These are phyloP conservation scores for Populus davidiana DNA, from an alignment of 345 rosid genomes.

Conservation along the genomic window DNA sequence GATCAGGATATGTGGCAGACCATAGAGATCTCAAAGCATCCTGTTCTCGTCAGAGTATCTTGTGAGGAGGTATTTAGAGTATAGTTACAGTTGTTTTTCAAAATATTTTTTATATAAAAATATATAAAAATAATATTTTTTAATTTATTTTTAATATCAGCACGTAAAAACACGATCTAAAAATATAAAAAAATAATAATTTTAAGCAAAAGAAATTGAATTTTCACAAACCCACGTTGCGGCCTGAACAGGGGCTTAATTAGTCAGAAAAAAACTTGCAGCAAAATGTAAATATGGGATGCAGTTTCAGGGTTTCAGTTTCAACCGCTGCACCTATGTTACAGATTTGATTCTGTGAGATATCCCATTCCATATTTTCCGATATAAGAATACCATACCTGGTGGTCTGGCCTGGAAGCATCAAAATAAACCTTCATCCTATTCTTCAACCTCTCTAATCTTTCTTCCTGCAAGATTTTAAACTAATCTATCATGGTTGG, in stretches of 20 bases:
- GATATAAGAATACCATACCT: slow-evolving; percentile 37
- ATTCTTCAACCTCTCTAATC: slow-evolving; percentile 61
- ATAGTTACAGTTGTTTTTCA: fast-evolving
- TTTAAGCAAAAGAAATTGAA: no score
- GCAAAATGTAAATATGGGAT: neutral
- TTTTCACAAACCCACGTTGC: no score
- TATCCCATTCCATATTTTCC: neutral
- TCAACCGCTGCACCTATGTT: neutral
- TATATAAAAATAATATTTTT: no score
- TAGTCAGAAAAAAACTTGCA: neutral
- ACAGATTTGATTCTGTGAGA: neutral
- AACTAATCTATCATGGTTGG: neutral
- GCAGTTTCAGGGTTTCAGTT: neutral
- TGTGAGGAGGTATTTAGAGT: no score
- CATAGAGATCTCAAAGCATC: slow-evolving; percentile 86
- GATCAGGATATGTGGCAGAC: slow-evolving; percentile 70
- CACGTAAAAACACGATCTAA: fast-evolving
- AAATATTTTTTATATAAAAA: no score
- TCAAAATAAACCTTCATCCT: slow-evolving; percentile 75
- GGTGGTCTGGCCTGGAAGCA: slow-evolving; percentile 71
- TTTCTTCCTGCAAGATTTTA: slow-evolving; percentile 59
- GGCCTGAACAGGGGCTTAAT: neutral
- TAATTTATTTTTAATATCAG: no score
- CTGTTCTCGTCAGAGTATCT: slow-evolving; percentile 17
- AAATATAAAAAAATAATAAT: no score